Evolutionary conservation across 1,284 basidiomycete species (phyloP), one percentile per base, ranked within the genome.

Genomic region (Polyporus tsugae): DNA sequence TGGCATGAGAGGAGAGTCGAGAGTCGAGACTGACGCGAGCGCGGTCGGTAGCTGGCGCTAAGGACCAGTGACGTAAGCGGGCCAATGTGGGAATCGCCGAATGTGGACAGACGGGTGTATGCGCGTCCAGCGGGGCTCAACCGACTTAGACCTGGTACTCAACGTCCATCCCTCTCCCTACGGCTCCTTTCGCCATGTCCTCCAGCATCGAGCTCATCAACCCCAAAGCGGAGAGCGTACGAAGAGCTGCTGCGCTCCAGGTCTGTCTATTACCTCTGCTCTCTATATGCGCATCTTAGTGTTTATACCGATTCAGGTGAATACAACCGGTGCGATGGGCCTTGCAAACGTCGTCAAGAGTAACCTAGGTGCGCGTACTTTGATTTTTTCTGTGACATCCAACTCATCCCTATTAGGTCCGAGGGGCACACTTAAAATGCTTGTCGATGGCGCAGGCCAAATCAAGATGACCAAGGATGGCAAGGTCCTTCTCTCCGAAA

Each of bases 401-500:
- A 35, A 17, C 62, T 61, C 39, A 61, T 29, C 11, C 68, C 70
- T 58, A 65, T 68, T 66, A 97, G 96, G 96, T 59, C 96, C 96
- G 22, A 85, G 96, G 81, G 96, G 97, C 70, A 99, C 97, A 3
- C 89, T 99, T 75, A 99, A 99, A 86, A 98, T 99, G 97, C 91
- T 99, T 59, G 98, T 99, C 60, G 98, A 99, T 82, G 98, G 98
- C 69, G 88, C 97, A n/a, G 98, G 98, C 17, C 96, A 98, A 85
- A 97, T 99, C 82, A 99, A 99, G 88, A 98, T 99, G 95, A 99
- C 98, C 75, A 99, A 99, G 86, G 98, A 99, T 79, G 98, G 98
- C 75, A 99, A 99, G 84, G 97, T 99, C 57, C 85, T 99, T 65
- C 87, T 99, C 66, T 98, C 97, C 53, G 98, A 99, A 85, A 99